phyloP scores from a whole-genome alignment of 2,329 filamentous ascomycete species.

The Huntiella moniliformis region DNA sequence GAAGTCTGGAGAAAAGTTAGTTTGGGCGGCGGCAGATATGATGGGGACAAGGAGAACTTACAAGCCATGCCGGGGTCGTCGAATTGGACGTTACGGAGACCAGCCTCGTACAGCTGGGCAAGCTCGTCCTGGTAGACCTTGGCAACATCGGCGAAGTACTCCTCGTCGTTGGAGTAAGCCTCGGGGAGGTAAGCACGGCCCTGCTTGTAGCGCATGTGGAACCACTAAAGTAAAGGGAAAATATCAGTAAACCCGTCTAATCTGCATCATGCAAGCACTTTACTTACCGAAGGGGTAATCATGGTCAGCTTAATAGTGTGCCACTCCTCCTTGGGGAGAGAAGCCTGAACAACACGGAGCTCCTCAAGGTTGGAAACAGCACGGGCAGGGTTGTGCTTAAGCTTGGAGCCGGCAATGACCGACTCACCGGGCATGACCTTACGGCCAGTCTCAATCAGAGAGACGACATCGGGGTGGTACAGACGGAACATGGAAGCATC shows the following conservation, averaged over 20 bases:
- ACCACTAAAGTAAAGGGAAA: constrained; percentile 13
- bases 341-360: constrained; percentile 27
- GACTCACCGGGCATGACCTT: constrained; percentile 38
- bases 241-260: constrained; percentile 7
- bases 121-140: constrained; percentile 47
- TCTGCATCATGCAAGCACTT: neutral
- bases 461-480: constrained; percentile 36
- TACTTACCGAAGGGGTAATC: constrained; percentile 26
- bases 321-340: constrained; percentile 29
- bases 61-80: constrained; percentile 50
- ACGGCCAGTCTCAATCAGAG: constrained; percentile 31
- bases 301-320: constrained; percentile 33
- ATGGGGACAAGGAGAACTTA: constrained; percentile 19
- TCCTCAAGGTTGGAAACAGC: constrained; percentile 31
- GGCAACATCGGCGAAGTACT: constrained; percentile 47
- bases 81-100: constrained; percentile 47
- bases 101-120: constrained; percentile 39
- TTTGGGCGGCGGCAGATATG: neutral
- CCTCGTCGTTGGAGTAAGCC: constrained; percentile 19
- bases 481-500: constrained; percentile 33
- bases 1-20: constrained; percentile 34
- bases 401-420: constrained; percentile 32
- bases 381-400: constrained; percentile 24
- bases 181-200: constrained; percentile 15
- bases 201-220: constrained; percentile 17